Conservation (phyloP, 371 early-diverging fungal species). For the Lichtheimia hyalospora region DNA sequence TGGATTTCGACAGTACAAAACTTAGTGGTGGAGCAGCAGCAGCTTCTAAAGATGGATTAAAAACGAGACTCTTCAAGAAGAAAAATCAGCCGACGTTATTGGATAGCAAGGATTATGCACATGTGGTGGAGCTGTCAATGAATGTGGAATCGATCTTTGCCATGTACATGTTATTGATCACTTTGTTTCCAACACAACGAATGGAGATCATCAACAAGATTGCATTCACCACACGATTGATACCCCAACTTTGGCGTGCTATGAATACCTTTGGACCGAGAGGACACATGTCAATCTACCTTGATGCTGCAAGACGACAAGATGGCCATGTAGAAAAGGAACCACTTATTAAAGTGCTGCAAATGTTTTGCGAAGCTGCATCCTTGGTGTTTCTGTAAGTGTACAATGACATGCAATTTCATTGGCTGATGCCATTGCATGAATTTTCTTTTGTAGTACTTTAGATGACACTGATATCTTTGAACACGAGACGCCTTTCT, state of each 20-base stretch:
- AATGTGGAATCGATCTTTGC: constrained; percentile 53
- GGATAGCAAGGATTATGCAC: constrained; percentile 9
- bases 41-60: constrained; percentile 7
- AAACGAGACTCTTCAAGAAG: constrained; percentile 7
- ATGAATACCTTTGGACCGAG: constrained; percentile 63
- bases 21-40: background rate
- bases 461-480: constrained; percentile 85
- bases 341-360: constrained; percentile 57
- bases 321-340: constrained; percentile 53
- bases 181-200: constrained; percentile 45
- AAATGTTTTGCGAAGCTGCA: constrained; percentile 63
- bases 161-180: constrained; percentile 48
- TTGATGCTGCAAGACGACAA: constrained; percentile 49
- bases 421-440: background rate
- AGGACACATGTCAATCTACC: constrained; percentile 54
- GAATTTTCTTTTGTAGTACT: constrained; percentile 40
- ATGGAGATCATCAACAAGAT: constrained; percentile 58
- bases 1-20: constrained; percentile 19
- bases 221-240: constrained; percentile 56
- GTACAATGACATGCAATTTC: background rate
- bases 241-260: constrained; percentile 64
- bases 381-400: constrained; percentile 59
- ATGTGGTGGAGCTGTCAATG: constrained; percentile 36
- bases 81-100: background rate
- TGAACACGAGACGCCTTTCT: constrained; percentile 56